Conservation (phyloP, 1,284 basidiomycete genomes). For the Sutorius eximius region DNA sequence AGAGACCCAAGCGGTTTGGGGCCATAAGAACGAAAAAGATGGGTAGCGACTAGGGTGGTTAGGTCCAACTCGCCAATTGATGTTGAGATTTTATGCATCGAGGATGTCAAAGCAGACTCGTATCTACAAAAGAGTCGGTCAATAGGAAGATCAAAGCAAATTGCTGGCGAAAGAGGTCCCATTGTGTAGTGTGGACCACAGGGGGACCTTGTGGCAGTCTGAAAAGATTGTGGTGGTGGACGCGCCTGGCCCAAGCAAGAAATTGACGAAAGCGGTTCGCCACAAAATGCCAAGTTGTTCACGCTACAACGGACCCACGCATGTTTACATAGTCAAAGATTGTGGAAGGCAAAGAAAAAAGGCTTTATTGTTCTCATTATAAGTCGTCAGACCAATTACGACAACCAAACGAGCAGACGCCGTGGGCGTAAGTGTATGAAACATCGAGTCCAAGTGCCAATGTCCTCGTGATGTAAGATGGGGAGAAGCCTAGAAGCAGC, state of each 20-base stretch:
- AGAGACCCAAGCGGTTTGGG: neutral
- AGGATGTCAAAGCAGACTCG: constrained; percentile 12
- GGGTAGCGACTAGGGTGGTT: neutral
- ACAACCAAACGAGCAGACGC: neutral
- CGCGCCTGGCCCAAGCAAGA: constrained; percentile 7
- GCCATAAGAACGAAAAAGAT: neutral
- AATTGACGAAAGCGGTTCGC: neutral
- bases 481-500: neutral
- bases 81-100: constrained; percentile 1
- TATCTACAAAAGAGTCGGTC: neutral
- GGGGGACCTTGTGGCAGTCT: neutral
- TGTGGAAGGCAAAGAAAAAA: neutral
- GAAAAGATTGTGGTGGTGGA: neutral
- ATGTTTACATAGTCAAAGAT: neutral
- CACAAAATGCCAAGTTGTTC: neutral
- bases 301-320: neutral
- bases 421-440: neutral
- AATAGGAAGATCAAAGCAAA: neutral
- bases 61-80: neutral
- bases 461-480: constrained; percentile 1
- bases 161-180: neutral
- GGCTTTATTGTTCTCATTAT: neutral
- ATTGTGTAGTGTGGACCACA: constrained; percentile 10
- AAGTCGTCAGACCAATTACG: constrained; percentile 1
- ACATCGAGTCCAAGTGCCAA: constrained; percentile 3